These are phyloP conservation scores for Leptosphaerulina australis DNA, from an alignment of 2,329 filamentous ascomycete genomes.

Conservation along the genomic window DNA sequence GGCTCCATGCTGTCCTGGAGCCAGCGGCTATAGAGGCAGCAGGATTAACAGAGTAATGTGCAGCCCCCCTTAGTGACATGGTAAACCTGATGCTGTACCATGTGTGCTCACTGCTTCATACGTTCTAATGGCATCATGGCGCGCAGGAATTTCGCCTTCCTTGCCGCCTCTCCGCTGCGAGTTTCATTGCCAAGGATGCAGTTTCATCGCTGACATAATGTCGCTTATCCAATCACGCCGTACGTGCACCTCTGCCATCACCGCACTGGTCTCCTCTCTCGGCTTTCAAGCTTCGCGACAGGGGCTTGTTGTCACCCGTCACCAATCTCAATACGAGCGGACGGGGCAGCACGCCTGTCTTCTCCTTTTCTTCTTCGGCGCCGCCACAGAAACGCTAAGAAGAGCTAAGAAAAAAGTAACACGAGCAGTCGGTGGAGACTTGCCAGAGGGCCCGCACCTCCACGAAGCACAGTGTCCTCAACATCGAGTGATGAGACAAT, in stretches of 20 bases:
- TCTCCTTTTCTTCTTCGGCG: constrained; percentile 19
- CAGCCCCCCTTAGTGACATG: background rate
- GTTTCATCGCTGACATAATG: constrained; percentile 16
- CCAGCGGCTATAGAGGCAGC: constrained; percentile 1
- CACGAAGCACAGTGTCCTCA: constrained; percentile 23
- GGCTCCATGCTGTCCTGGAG: constrained; percentile 3
- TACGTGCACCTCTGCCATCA: constrained; percentile 14
- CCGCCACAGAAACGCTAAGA: constrained; percentile 22
- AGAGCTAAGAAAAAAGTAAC: constrained; percentile 22
- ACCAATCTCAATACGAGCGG: constrained; percentile 16
- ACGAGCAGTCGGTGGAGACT: constrained; percentile 28
- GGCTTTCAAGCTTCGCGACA: constrained; percentile 14
- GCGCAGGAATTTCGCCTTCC: constrained; percentile 15
- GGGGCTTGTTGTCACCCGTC: constrained; percentile 23
- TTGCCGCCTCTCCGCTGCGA: constrained; percentile 13
- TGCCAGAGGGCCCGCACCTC: constrained; percentile 22
- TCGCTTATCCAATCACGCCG: constrained; percentile 10
- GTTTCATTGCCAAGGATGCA: constrained; percentile 22
- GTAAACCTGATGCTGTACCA: constrained; percentile 6
- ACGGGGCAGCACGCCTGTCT: constrained; percentile 3
- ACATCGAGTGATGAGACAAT: constrained; percentile 13
- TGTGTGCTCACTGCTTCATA: constrained; percentile 15
- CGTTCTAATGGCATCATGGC: constrained; percentile 17
- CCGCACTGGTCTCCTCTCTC: constrained; percentile 5
- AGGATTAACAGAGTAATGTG: background rate